phyloP scores from a whole-genome alignment of 768 basidiomycete species.

The Leccinellum albellum region DNA sequence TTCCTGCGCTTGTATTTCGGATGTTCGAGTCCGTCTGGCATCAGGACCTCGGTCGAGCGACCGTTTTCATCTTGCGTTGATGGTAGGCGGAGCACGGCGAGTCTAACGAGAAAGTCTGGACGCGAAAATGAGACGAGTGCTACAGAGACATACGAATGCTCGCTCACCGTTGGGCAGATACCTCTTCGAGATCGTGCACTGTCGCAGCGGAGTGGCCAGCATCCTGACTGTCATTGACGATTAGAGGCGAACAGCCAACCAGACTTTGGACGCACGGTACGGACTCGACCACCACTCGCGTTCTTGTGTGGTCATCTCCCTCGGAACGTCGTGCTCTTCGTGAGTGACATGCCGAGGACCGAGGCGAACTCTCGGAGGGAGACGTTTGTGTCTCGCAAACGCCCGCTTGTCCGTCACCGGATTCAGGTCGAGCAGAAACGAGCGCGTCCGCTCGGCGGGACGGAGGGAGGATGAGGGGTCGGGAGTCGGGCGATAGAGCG shows the following conservation, averaged over 20 bases:
- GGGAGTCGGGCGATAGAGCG: slow-evolving; percentile 33
- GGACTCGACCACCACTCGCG: slow-evolving; percentile 69
- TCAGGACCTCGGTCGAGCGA: slow-evolving; percentile 28
- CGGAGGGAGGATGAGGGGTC: slow-evolving; percentile 42
- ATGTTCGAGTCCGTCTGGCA: slow-evolving; percentile 68
- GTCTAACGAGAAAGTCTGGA: slow-evolving; percentile 64
- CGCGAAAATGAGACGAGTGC: background rate
- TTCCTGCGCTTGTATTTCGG: slow-evolving; percentile 50
- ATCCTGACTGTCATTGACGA: slow-evolving; percentile 54
- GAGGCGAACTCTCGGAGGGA: slow-evolving; percentile 46
- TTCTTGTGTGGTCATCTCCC: slow-evolving; percentile 63
- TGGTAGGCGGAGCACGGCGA: slow-evolving; percentile 49
- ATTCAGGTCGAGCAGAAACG: slow-evolving; percentile 62
- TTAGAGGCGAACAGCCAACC: background rate
- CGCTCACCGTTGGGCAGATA: slow-evolving; percentile 55
- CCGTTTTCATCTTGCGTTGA: slow-evolving; percentile 20
- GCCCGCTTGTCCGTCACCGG: slow-evolving; percentile 48
- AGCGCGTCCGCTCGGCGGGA: slow-evolving; percentile 41
- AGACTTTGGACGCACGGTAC: slow-evolving; percentile 50
- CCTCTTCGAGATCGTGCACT: slow-evolving; percentile 47
- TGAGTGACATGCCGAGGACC: slow-evolving; percentile 22
- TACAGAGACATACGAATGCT: background rate
- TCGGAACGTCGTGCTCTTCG: slow-evolving; percentile 35
- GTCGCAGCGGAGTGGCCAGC: slow-evolving; percentile 60
- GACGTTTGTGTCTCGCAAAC: slow-evolving; percentile 55